phyloP scores from a whole-genome alignment of 495 filamentous ascomycete species.

The Thermothielavioides terrestris region DNA sequence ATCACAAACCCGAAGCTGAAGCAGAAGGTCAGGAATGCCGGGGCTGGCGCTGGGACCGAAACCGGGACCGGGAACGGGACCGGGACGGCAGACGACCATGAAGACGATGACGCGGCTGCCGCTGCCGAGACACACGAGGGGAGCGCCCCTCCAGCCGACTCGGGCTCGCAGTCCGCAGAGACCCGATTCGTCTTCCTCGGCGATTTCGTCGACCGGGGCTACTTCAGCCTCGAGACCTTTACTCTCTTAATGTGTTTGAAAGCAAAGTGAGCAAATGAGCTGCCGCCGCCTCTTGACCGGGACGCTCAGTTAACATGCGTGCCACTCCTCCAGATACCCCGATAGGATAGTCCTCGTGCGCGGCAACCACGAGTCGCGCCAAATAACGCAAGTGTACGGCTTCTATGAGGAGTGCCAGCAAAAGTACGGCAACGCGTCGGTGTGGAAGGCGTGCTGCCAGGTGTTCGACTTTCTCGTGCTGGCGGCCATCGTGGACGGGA shows the following conservation, averaged over 20 bases:
- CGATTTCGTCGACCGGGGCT: conserved; percentile 95
- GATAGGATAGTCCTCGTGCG: conserved; percentile 92
- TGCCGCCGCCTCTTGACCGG: not conserved
- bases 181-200: conserved; percentile 94
- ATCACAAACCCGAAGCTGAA: conserved; percentile 77
- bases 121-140: conserved; percentile 30
- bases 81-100: conserved; percentile 30
- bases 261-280: conserved; percentile 56
- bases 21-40: conserved; percentile 61
- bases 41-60: no score
- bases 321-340: conserved; percentile 72
- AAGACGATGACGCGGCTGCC: conserved; percentile 41
- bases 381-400: conserved; percentile 97
- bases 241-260: conserved; percentile 93
- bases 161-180: conserved; percentile 49
- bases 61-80: no score
- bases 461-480: conserved; percentile 97
- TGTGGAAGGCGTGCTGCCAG: conserved; percentile 99
- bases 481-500: conserved; percentile 92
- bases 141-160: conserved; percentile 32
- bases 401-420: conserved; percentile 98
- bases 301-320: conserved; percentile 13
- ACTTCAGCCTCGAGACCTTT: conserved; percentile 95
- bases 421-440: conserved; percentile 96
- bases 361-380: conserved; percentile 94